Base-by-base conservation (phyloP, 306 rosid genomes). In the Cucumis cinereus region DNA sequence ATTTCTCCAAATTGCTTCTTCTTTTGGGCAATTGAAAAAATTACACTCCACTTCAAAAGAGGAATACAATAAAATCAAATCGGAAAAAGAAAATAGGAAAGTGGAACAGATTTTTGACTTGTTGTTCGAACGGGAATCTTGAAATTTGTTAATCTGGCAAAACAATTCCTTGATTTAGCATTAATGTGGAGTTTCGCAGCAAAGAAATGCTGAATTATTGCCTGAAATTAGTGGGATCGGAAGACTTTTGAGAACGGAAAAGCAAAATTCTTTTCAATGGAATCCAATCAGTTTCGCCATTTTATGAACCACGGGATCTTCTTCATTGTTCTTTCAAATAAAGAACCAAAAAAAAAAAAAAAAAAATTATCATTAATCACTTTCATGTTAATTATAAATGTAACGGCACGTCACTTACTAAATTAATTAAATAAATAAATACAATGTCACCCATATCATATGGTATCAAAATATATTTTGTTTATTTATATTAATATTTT, bases 41-140 rank as follows among this genome's bases (percentile, higher is more conserved):
- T 2, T 30, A 0, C 60, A 75, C 22, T 63, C 14, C 54, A 61
- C 35, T 45, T 10, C 49, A 26, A 26, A 8, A 1, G 19, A 57
- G 22, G 9, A 40, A 61, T 15, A 26, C 43, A 10, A 20, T 43
- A 30, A 49, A 60, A 58, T 58, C 58, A 41, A 74, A 55, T 55
- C 15, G n/a, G 5, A 52, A 75, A 75, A 56, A 2, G 22, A 43
- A 1, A 43, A 22, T 0, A 17, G 8, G 10, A 16, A 77, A 61
- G 79, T 49, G 33, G 73, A 56, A 28, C 30, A 15, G 59, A n/a
- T 30, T 77, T 62, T 77, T 77, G 79, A 77, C 36, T 77, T 63
- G 16, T 62, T 6, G 76, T 20, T 73, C 77, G 30, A 28, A 49
- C 26, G 41, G 77, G 77, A 73, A 53, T 73, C 62, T 26, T 26